Evolutionary conservation across 2,329 filamentous ascomycete species (phyloP), one percentile per base, ranked within the genome.

Genomic region (Aspergillus carbonarius): DNA sequence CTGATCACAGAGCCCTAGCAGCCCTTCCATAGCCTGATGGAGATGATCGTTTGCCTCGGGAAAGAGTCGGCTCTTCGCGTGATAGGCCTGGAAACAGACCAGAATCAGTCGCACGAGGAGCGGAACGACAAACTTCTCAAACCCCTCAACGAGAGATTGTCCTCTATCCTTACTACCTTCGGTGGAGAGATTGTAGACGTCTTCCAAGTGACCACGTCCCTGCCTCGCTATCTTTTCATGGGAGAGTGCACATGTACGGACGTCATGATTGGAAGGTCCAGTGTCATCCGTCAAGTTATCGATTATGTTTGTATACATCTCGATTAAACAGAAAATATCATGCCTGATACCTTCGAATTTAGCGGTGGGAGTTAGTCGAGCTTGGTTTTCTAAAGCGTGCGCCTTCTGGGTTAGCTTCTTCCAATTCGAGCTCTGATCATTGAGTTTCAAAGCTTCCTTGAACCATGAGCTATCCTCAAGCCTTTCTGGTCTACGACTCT

Each of bases 401-500:
- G 61, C 59, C 15, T 49, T 54, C 5, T 44, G 20, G 23, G 63
- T 50, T 25, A 70, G 25, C 4, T 10, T 47, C 4, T 61, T 50
- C 72, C 71, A 74, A 18, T 63, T 61, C 1, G 60, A 55, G 40
- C 55, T 46, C 48, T 71, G 69, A 1, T 54, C 55, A 20, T 64
- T 61, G 5, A 68, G 35, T 17, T 62, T 30, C 9, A 59, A 60
- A 1, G 67, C 68, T 34, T 63, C 52, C 49, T 62, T 57, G 51
- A 70, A 65, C 55, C 63, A 50, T 3, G 40, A 32, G 20, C 18
- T 50, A 17, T 52, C 37, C 3, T 53, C 47, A 30, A 40, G 27
- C 12, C 23, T 18, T 30, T 17, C 32, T n/a, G 23, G 20, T 34
- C 37, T 30, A 40, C 20, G 12, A n/a, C 10, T 23, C 42, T 9